Evolutionary conservation across 352 stramenopile genomes (phyloP), one percentile per base, ranked within the genome.

Genomic region (Pythium grandisporangium): DNA sequence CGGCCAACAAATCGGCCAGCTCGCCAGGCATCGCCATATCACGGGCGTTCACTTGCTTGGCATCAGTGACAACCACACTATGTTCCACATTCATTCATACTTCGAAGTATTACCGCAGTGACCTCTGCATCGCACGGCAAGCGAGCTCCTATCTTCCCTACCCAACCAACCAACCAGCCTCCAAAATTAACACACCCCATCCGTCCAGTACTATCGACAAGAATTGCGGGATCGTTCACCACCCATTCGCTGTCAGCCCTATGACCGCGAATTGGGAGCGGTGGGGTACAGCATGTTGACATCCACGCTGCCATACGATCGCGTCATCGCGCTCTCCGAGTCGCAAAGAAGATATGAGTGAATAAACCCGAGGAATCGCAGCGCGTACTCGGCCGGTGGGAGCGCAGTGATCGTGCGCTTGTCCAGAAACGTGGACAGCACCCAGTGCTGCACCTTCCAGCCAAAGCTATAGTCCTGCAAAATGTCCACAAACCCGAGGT

Each of bases 311-410:
- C 75, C 75, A 38, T 88, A 88, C 20, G 75, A 88, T 34, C 71
- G 71, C 33, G 75, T 62, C 24, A 70, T 68, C 2, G 69, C 64
- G 35, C 53, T 55, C 25, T 84, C 59, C 12, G 63, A 58, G 37
- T 83, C 75, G 45, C 71, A 73, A 21, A 93, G 58, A 45, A 93
- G 48, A 55, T 93, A 80, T 42, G 81, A 68, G 48, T 93, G 79
- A 32, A 93, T 85, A 21, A 93, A 93, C 24, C 72, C 82, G 19
- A 93, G 59, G 62, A 93, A 93, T 19, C 79, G 76, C 42, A 93
- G 61, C 6, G 76, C 79, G 38, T 93, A 93, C 55, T 93, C 79
- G 4, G 79, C 73, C 1, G 79, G 79, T 16, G 79, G 79, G 23
- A 93, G 58, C 16, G 79, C 79, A 19, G 79, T 93, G 40, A 93